These are phyloP conservation scores for Auricularia sp. DNA, from an alignment of 768 basidiomycete genomes.

Conservation along the genomic window DNA sequence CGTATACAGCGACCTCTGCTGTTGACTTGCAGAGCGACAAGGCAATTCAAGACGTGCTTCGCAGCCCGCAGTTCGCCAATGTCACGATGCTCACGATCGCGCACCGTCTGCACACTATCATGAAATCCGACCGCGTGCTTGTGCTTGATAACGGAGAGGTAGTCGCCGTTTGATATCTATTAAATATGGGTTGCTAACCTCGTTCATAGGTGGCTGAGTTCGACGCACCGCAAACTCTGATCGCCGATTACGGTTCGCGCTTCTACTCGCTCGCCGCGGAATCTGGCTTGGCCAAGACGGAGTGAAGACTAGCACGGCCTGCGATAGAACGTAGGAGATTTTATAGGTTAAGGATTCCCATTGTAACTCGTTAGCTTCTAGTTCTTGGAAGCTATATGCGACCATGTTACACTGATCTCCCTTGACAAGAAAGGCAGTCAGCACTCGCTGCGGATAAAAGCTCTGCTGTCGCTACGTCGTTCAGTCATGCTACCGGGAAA, in stretches of 20 bases:
- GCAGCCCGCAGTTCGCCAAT: conserved; percentile 62
- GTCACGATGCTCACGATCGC: conserved; percentile 84
- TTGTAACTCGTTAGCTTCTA: no score
- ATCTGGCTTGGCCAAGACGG: conserved; percentile 31
- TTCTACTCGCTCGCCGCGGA: conserved; percentile 59
- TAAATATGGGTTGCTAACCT: no score
- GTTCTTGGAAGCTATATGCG: no score
- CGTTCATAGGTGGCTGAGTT: conserved; percentile 48
- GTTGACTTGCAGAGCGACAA: conserved; percentile 86
- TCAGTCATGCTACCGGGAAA: no score
- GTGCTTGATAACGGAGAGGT: conserved; percentile 66
- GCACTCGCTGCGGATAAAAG: no score
- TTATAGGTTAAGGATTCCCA: no score
- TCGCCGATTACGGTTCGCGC: conserved; percentile 45
- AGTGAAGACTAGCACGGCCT: background rate
- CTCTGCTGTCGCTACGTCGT: no score
- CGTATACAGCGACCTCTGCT: conserved; percentile 60
- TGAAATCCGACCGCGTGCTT: conserved; percentile 69
- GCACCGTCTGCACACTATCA: conserved; percentile 77
- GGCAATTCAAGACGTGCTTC: conserved; percentile 80
- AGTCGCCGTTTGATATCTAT: no score
- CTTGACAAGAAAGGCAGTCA: no score
- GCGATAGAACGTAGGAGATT: no score
- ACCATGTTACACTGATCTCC: no score
- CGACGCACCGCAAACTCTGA: conserved; percentile 55